Evolutionary conservation across 306 rosid genomes (phyloP).

Genomic region (Begonia masoniana): DNA sequence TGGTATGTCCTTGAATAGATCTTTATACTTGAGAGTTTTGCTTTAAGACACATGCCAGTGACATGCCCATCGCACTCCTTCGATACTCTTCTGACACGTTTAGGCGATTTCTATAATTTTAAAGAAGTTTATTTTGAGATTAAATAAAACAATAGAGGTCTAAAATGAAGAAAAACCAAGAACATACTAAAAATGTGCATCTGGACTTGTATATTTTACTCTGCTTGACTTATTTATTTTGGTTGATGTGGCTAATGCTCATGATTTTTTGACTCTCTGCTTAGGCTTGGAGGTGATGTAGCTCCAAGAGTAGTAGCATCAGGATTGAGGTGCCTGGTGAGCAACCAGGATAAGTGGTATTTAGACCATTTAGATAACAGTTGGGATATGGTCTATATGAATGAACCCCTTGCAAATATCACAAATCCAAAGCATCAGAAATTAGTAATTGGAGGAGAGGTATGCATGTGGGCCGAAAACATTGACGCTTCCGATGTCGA

Average conservation of each 20-base stretch:
- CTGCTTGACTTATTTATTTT: neutral
- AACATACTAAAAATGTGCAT: neutral
- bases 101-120: too few relatives aligned
- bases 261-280: neutral
- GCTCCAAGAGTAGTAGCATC: conserved; percentile 22
- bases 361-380: conserved; percentile 26
- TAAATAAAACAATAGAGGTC: neutral
- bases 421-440: conserved; percentile 16
- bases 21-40: too few relatives aligned
- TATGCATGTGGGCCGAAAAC: conserved; percentile 35
- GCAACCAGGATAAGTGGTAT: conserved; percentile 43
- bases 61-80: too few relatives aligned
- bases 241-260: neutral
- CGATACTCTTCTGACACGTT: too few relatives aligned
- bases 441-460: conserved; percentile 32
- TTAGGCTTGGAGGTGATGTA: conserved; percentile 29
- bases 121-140: neutral
- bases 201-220: neutral
- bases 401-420: conserved; percentile 28
- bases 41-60: too few relatives aligned
- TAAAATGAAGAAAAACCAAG: too few relatives aligned
- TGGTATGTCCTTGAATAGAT: conserved; percentile 16
- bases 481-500: conserved; percentile 26
- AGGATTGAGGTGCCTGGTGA: conserved; percentile 37
- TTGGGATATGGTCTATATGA: conserved; percentile 27